phyloP scores from a whole-genome alignment of 176 grass and related monocot species.

The Lolium multiflorum region DNA sequence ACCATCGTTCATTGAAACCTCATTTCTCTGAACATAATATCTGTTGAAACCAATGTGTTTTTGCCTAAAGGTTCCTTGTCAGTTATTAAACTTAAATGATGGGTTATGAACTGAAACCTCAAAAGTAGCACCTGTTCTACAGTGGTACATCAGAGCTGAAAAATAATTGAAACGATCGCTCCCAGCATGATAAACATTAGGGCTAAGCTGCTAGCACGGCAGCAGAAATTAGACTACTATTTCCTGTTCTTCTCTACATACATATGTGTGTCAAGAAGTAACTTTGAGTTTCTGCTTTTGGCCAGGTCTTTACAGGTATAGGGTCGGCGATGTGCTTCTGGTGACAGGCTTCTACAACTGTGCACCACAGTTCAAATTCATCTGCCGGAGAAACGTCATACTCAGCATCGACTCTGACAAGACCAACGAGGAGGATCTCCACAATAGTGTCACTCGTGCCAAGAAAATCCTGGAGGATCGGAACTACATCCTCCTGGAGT shows the following conservation, averaged over 20 bases:
- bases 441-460: slow-evolving; percentile 59
- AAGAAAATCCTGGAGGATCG: slow-evolving; percentile 61
- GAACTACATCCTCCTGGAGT: slow-evolving; percentile 67
- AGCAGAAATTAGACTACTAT: not conserved
- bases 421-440: slow-evolving; percentile 84
- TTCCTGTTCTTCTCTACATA: not conserved
- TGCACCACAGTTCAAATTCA: slow-evolving; percentile 78
- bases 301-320: slow-evolving; percentile 80
- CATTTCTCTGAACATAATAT: slow-evolving; percentile 10
- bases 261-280: not conserved
- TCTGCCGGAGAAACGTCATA: slow-evolving; percentile 75
- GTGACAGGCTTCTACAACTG: slow-evolving; percentile 78
- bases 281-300: slow-evolving; percentile 28
- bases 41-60: not conserved
- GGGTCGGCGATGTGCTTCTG: slow-evolving; percentile 79
- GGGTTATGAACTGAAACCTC: not conserved
- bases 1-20: not conserved
- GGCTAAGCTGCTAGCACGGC: not conserved
- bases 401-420: slow-evolving; percentile 80
- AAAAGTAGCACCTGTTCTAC: not conserved
- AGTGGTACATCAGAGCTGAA: not conserved
- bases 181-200: not conserved
- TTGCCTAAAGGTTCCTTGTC: not conserved
- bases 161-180: not conserved
- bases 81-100: not conserved